Evolutionary conservation across 805 yeast species (phyloP).

Genomic region (Nakazawaea holstii): DNA sequence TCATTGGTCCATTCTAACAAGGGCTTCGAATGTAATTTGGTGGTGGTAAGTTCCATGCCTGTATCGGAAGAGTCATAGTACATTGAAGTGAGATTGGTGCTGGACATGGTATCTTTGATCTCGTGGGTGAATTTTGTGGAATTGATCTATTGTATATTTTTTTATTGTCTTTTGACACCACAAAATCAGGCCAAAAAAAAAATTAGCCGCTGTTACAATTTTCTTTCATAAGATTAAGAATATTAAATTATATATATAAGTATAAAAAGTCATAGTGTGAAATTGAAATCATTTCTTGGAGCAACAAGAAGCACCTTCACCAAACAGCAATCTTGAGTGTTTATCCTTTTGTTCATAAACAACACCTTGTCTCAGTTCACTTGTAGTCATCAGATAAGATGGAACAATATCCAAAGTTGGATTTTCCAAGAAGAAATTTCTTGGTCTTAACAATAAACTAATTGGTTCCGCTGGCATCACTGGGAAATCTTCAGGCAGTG

Average conservation of each 20-base stretch:
- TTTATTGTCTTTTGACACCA: too few species aligned
- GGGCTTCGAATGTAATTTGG: background rate
- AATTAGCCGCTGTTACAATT: too few species aligned
- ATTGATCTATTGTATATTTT: too few species aligned
- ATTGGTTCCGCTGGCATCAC: conserved; percentile 72
- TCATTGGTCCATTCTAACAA: conserved; percentile 5
- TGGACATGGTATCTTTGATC: background rate
- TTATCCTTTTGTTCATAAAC: conserved; percentile 31
- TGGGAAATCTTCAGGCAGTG: conserved; percentile 74
- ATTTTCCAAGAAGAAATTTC: conserved; percentile 60
- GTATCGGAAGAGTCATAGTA: background rate
- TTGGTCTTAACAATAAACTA: conserved; percentile 56
- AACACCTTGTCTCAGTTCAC: conserved; percentile 25
- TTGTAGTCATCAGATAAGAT: conserved; percentile 33
- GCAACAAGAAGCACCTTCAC: conserved; percentile 19
- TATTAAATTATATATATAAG: background rate
- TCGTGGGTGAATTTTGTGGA: too few species aligned
- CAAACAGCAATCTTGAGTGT: conserved; percentile 37
- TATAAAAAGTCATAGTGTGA: background rate
- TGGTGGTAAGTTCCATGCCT: background rate
- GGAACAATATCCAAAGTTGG: conserved; percentile 65
- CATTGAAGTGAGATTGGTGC: background rate
- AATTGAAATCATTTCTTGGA: background rate
- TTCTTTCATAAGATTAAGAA: too few species aligned
- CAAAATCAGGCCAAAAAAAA: too few species aligned